Base-by-base conservation (phyloP, 306 rosid genomes). In the Cucurbita moschata region DNA sequence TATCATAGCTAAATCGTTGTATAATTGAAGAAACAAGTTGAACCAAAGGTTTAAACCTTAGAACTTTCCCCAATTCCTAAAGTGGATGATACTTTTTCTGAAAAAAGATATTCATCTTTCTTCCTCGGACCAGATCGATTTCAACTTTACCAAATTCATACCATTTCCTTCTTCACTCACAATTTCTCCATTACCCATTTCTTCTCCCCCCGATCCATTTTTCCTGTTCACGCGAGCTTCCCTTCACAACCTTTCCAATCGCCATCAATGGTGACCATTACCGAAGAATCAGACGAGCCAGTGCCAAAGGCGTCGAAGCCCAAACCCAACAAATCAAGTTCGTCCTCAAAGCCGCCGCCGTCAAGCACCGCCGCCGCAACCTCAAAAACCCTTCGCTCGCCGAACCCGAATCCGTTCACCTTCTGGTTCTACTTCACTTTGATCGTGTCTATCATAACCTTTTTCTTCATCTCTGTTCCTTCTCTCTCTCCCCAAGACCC, bases 361-460 rank as follows among this genome's bases (percentile, higher is more conserved):
- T 9, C 52, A 8, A 16, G 26, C 51, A 7, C 19, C 53, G 8
- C 81, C 14, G 19, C 75, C 19, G 14, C 77, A 35, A 67, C 74
- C 77, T 19, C 72, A n/a, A 69, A 77, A 37, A 26, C 79, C 0
- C 47, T 74, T 44, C 70, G 54, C 10, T 62, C 85, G 47, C 75
- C 65, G 42, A 43, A 37, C 16, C 49, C 57, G 43, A 82, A 77
- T 61, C 90, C 93, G 4, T 89, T 91, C 80, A 77, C 90, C 47
- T 91, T 94, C 85, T 89, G 95, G 95, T 86, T 94, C 85, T 85
- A 91, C 88, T 86, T 87, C 76, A 89, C 91, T 49, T 75, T 94
- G 40, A 68, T 78, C 4, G 82, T 89, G 77, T 86, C 99, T 21
- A 71, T 91, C 62, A 14, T 87, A 37, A 84, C 95, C 23, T 67